Conservation (phyloP, 768 basidiomycete genomes). For the Termitomyces sp. region DNA sequence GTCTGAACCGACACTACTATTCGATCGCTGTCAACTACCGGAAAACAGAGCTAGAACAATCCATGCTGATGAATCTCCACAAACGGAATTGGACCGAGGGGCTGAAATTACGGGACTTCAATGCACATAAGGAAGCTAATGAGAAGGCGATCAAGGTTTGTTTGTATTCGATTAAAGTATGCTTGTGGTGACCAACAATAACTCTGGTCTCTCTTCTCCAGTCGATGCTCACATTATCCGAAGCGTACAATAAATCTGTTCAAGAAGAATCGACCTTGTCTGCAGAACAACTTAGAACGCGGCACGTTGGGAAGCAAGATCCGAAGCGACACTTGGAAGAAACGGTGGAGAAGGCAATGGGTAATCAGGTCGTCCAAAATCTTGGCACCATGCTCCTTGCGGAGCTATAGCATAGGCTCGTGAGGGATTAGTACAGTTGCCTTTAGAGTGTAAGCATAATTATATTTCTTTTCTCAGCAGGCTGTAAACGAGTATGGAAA, state of each 20-base stretch:
- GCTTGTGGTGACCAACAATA: slow-evolving; percentile 2
- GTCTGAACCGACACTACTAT: slow-evolving; percentile 97
- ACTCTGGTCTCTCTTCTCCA: slow-evolving; percentile 28
- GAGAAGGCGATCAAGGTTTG: slow-evolving; percentile 93
- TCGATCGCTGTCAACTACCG: slow-evolving; percentile 97
- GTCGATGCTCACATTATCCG: slow-evolving; percentile 92
- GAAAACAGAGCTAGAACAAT: slow-evolving; percentile 97
- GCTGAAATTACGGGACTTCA: slow-evolving; percentile 87
- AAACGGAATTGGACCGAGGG: slow-evolving; percentile 99
- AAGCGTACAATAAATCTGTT: slow-evolving; percentile 96
- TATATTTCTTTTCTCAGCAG: slow-evolving; percentile 10
- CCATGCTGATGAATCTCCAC: slow-evolving; percentile 98
- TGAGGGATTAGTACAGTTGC: slow-evolving; percentile 9
- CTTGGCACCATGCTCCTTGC: slow-evolving; percentile 93
- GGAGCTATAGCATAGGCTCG: slow-evolving; percentile 73
- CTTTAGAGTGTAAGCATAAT: slow-evolving; percentile 15
- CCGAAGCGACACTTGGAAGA: slow-evolving; percentile 98
- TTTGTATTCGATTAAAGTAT: slow-evolving; percentile 7
- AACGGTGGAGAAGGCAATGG: slow-evolving; percentile 97
- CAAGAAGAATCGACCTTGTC: slow-evolving; percentile 97
- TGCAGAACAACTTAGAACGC: slow-evolving; percentile 90
- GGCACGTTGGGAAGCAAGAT: slow-evolving; percentile 97
- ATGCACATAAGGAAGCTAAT: slow-evolving; percentile 82
- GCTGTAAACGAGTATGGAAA: slow-evolving; percentile 10
- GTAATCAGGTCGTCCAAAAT: slow-evolving; percentile 94